phyloP scores from a whole-genome alignment of 1,139 yeast genomes.

The Yamadazyma sp. region DNA sequence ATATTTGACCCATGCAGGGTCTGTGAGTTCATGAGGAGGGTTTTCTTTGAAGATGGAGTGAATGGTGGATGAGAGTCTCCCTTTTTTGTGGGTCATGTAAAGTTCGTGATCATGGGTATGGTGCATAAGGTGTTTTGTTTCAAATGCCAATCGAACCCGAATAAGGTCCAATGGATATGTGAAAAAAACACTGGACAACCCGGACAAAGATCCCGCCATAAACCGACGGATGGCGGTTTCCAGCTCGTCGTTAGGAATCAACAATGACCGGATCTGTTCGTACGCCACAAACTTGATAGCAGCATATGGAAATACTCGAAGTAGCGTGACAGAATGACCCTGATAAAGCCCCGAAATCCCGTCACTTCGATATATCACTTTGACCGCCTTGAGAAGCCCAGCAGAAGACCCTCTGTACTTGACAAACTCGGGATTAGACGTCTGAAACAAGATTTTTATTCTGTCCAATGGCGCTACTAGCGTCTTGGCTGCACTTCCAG shows the following conservation, averaged over 20 bases:
- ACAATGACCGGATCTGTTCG: slow-evolving; percentile 79
- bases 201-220: slow-evolving; percentile 86
- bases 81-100: slow-evolving; percentile 37
- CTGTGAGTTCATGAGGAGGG: slow-evolving; percentile 44
- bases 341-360: slow-evolving; percentile 87
- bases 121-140: slow-evolving; percentile 52
- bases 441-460: slow-evolving; percentile 90
- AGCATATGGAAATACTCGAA: slow-evolving; percentile 94
- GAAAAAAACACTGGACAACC: slow-evolving; percentile 80
- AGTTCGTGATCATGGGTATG: slow-evolving; percentile 21
- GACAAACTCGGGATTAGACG: slow-evolving; percentile 85
- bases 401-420: slow-evolving; percentile 77
- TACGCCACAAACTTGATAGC: slow-evolving; percentile 97
- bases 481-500: slow-evolving; percentile 95
- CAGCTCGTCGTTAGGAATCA: slow-evolving; percentile 71
- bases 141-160: slow-evolving; percentile 89
- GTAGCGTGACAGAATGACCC: slow-evolving; percentile 91
- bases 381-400: slow-evolving; percentile 76
- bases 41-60: slow-evolving; percentile 60
- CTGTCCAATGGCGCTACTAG: slow-evolving; percentile 94
- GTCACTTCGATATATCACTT: slow-evolving; percentile 62
- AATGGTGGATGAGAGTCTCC: slow-evolving; percentile 57
- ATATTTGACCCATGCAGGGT: slow-evolving; percentile 38
- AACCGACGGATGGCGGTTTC: slow-evolving; percentile 84
- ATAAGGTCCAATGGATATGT: slow-evolving; percentile 92